Conservation (phyloP, 2,329 filamentous ascomycete species). For the Aspergillus sp. region DNA sequence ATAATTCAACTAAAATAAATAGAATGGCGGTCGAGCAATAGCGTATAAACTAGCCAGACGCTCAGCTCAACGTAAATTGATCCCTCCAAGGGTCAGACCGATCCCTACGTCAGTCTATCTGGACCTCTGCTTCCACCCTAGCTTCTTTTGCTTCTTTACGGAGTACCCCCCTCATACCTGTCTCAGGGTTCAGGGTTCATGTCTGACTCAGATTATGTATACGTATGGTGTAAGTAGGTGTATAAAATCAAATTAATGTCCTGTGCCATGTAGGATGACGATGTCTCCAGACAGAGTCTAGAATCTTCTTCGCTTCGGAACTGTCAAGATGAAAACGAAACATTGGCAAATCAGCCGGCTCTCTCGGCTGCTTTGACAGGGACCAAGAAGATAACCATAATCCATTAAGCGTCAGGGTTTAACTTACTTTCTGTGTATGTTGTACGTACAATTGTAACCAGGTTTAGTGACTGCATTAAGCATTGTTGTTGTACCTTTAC, state of each 20-base stretch:
- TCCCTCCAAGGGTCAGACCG: neutral
- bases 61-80: constrained; percentile 3
- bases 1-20: no score
- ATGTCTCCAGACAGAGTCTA: neutral
- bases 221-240: no score
- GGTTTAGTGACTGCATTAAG: no score
- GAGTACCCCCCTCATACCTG: no score
- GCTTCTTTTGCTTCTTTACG: no score
- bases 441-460: no score
- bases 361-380: neutral
- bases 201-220: neutral
- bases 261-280: neutral
- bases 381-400: neutral
- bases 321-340: neutral
- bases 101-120: neutral
- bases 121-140: no score
- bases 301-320: neutral
- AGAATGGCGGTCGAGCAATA: neutral
- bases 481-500: no score
- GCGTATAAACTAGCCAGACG: neutral
- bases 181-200: neutral
- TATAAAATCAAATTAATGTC: neutral
- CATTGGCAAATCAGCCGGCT: neutral
- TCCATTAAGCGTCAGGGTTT: neutral
- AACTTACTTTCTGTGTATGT: neutral